Conservation (phyloP, 352 stramenopile species). For the Phytophthora cactorum region DNA sequence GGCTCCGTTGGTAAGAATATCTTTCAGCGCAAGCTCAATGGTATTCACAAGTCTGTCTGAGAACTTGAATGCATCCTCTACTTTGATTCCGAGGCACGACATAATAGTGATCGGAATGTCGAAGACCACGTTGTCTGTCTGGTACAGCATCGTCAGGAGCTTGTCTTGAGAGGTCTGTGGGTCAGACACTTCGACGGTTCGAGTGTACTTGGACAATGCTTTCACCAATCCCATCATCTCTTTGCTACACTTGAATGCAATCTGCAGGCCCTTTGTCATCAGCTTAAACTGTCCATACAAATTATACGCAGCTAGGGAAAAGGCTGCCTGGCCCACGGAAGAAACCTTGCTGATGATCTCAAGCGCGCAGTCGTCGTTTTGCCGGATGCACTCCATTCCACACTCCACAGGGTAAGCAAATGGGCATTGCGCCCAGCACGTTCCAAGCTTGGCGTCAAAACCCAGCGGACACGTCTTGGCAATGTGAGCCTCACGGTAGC, state of each 20-base stretch:
- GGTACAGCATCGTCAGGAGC: conserved; percentile 45
- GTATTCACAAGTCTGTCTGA: conserved; percentile 43
- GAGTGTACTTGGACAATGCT: conserved; percentile 42
- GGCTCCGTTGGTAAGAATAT: conserved; percentile 44
- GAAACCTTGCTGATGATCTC: conserved; percentile 43
- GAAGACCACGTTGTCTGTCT: conserved; percentile 52
- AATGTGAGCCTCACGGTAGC: conserved; percentile 45
- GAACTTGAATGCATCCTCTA: conserved; percentile 38
- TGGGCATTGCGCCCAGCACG: conserved; percentile 50
- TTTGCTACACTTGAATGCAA: conserved; percentile 45
- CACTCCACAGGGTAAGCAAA: conserved; percentile 44
- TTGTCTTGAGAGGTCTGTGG: conserved; percentile 42
- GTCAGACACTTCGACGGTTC: conserved; percentile 37
- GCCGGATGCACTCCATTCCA: conserved; percentile 51
- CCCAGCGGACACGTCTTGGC: conserved; percentile 38
- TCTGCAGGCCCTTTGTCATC: conserved; percentile 38
- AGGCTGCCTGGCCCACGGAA: conserved; percentile 26
- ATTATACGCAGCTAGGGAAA: conserved; percentile 34
- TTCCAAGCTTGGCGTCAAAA: conserved; percentile 39
- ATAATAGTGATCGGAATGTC: conserved; percentile 55
- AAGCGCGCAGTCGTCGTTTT: conserved; percentile 49
- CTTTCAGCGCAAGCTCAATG: conserved; percentile 38
- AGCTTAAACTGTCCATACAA: conserved; percentile 39
- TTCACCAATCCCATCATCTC: conserved; percentile 47
- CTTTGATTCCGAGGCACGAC: conserved; percentile 43